These are phyloP conservation scores for Leptographium lundbergii DNA, from an alignment of 2,329 filamentous ascomycete species.

Conservation along the genomic window DNA sequence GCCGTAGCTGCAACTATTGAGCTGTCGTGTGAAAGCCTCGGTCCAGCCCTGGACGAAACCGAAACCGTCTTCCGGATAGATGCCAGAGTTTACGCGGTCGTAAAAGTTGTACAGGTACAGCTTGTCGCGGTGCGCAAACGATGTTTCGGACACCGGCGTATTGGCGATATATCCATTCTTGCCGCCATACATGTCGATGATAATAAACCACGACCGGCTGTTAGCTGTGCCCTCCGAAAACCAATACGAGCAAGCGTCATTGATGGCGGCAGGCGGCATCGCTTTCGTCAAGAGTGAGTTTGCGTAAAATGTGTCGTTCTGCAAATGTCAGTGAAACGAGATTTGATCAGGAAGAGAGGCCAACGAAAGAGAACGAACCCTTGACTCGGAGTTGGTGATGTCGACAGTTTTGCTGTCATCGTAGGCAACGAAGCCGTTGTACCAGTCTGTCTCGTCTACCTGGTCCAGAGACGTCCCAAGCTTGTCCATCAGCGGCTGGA, in stretches of 20 bases:
- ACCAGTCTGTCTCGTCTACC: conserved; percentile 15
- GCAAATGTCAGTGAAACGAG: not conserved
- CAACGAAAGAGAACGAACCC: conserved; percentile 2
- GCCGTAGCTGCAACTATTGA: conserved; percentile 25
- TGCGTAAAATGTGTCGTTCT: conserved; percentile 20
- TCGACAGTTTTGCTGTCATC: conserved; percentile 18
- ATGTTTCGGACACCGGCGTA: conserved; percentile 15
- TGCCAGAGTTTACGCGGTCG: conserved; percentile 20
- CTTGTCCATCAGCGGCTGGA: conserved; percentile 14
- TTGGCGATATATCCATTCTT: conserved; percentile 24
- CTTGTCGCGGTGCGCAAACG: conserved; percentile 29
- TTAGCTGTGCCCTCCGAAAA: conserved; percentile 10
- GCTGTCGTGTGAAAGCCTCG: conserved; percentile 17
- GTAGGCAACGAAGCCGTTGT: conserved; percentile 19
- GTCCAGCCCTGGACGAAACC: conserved; percentile 29
- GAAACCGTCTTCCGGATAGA: conserved; percentile 24
- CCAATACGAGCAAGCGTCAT: conserved; percentile 18
- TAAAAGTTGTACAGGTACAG: conserved; percentile 39
- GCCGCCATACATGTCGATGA: conserved; percentile 22
- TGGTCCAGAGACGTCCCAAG: conserved; percentile 14
- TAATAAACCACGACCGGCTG: conserved; percentile 20
- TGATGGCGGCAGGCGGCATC: conserved; percentile 14
- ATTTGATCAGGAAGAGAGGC: not conserved
- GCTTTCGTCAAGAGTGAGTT: conserved; percentile 17
- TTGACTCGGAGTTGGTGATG: conserved; percentile 14